These are phyloP conservation scores for Penicillium sp. DNA, from an alignment of 2,329 filamentous ascomycete genomes.

Conservation along the genomic window DNA sequence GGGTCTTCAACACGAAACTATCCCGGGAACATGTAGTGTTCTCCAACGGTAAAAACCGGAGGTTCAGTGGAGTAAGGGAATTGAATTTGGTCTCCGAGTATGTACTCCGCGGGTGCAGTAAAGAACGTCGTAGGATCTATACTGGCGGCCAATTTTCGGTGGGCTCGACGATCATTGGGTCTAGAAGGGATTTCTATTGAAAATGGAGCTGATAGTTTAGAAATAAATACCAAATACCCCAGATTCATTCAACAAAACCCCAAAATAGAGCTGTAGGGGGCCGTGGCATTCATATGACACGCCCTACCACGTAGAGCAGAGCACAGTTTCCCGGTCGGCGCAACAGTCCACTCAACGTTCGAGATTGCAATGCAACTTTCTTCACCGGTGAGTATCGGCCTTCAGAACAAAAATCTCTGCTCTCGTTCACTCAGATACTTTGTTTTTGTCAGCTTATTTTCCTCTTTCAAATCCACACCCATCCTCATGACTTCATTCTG, in stretches of 20 bases:
- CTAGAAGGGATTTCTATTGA: background rate
- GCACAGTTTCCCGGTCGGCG: slow-evolving; percentile 22
- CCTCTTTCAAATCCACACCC: background rate
- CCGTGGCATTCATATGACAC: slow-evolving; percentile 7
- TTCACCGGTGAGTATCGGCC: slow-evolving; percentile 13
- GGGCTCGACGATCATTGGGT: background rate
- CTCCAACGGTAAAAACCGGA: background rate
- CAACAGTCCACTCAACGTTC: slow-evolving; percentile 25
- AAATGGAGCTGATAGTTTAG: background rate
- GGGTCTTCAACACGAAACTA: background rate
- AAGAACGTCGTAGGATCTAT: no score
- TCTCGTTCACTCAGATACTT: background rate
- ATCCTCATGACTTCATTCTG: slow-evolving; percentile 15
- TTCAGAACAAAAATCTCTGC: background rate
- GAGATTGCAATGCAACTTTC: slow-evolving; percentile 10
- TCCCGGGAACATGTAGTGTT: background rate
- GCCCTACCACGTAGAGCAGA: slow-evolving; percentile 19
- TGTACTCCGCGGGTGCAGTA: no score
- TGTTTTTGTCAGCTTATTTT: background rate
- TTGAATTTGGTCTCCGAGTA: background rate
- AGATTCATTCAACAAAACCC: background rate
- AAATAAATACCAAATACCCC: background rate
- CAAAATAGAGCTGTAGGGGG: background rate
- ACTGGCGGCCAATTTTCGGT: background rate
- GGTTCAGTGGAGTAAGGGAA: background rate